phyloP scores from a whole-genome alignment of 805 yeast genomes.

The Candida incommunis region DNA sequence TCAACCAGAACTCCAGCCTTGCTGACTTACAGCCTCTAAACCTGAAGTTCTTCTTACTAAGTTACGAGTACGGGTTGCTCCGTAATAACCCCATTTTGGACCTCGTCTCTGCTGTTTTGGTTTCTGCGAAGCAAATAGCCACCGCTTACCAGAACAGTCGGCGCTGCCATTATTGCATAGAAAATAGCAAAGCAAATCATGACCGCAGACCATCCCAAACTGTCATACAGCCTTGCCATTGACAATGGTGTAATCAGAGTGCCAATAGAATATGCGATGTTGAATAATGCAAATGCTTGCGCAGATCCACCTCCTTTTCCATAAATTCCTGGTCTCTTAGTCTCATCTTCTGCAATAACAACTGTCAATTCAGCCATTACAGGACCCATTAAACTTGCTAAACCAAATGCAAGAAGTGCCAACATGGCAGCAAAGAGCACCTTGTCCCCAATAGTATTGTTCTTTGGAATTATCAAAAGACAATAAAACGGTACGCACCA shows the following conservation, averaged over 20 bases:
- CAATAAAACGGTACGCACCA: slow-evolving; percentile 8
- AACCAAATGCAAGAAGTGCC: slow-evolving; percentile 12
- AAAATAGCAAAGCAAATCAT: not conserved
- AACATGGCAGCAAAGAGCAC: slow-evolving; percentile 17
- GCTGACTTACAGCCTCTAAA: too few species aligned
- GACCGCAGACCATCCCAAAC: not conserved
- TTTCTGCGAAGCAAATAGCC: not conserved
- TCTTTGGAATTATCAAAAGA: slow-evolving; percentile 17
- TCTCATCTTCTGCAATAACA: slow-evolving; percentile 13
- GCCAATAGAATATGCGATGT: slow-evolving; percentile 20
- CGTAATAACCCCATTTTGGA: too few species aligned
- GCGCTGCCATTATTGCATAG: not conserved
- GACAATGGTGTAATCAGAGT: slow-evolving; percentile 12
- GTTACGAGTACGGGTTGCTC: too few species aligned
- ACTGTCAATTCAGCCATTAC: slow-evolving; percentile 18
- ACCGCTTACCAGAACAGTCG: not conserved
- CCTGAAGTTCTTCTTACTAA: too few species aligned
- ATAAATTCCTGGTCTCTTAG: slow-evolving; percentile 15
- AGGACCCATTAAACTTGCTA: slow-evolving; percentile 13
- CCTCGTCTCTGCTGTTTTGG: not conserved
- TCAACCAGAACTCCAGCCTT: too few species aligned
- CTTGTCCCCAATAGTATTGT: slow-evolving; percentile 12
- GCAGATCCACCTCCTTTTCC: slow-evolving; percentile 21
- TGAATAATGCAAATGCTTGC: slow-evolving; percentile 21
- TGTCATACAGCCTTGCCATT: not conserved